A percentile compares a stretch with the other conserved stretches of the same genome.
These are phyloP conservation scores for Cryptococcus neoformans DNA, from an alignment of 1,284 basidiomycete species.

Conservation along the genomic window DNA sequence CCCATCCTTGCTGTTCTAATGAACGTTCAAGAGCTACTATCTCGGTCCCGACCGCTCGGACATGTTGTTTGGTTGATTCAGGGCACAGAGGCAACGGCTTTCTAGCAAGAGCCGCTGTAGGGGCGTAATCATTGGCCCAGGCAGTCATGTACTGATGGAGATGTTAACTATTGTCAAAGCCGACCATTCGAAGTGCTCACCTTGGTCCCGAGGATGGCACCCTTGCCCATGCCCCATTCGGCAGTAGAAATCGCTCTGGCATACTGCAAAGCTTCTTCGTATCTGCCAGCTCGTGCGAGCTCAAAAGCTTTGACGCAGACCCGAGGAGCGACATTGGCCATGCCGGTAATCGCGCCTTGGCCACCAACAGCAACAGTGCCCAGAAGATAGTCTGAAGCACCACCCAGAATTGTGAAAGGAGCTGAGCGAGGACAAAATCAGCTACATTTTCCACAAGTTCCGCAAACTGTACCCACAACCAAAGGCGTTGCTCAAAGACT, in stretches of 20 bases:
- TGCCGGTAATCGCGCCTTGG: conserved; percentile 43
- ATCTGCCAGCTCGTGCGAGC: conserved; percentile 21
- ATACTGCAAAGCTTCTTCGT: conserved; percentile 24
- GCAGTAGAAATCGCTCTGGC: conserved; percentile 27
- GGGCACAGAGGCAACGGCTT: conserved; percentile 22
- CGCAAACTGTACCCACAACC: conserved; percentile 7
- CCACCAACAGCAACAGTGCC: conserved; percentile 30
- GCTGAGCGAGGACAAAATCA: conserved; percentile 7
- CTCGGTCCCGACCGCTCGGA: conserved; percentile 13
- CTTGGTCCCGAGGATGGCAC: conserved; percentile 36
- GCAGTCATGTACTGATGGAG: conserved; percentile 18
- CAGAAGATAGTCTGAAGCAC: conserved; percentile 42
- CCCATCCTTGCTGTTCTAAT: conserved; percentile 22
- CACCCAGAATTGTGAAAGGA: conserved; percentile 40
- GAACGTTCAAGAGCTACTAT: conserved; percentile 24
- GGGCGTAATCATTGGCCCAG: conserved; percentile 16
- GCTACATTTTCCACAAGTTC: background rate
- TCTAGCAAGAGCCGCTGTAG: conserved; percentile 15
- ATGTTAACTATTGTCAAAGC: background rate
- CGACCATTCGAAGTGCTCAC: conserved; percentile 14
- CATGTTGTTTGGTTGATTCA: conserved; percentile 14
- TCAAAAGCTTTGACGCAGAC: conserved; percentile 31
- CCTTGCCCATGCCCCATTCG: conserved; percentile 38
- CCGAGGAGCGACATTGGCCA: conserved; percentile 40
- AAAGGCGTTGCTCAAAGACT: conserved; percentile 10